These are phyloP conservation scores for Epichloe bromicola DNA, from an alignment of 2,329 filamentous ascomycete species.

Conservation along the genomic window DNA sequence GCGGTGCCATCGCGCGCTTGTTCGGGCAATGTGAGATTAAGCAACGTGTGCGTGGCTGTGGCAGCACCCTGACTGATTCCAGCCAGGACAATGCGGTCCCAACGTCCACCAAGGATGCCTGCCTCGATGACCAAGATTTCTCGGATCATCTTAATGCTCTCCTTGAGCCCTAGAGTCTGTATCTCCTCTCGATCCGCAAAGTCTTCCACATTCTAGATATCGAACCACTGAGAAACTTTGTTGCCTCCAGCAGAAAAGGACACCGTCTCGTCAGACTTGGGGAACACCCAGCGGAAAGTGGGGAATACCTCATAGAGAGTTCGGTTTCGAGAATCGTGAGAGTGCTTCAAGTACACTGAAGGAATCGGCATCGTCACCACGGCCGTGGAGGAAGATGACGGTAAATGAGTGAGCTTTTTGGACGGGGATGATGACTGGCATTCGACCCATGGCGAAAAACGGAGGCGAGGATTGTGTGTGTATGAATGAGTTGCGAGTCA, in stretches of 20 bases:
- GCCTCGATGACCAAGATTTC: constrained; percentile 23
- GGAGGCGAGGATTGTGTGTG: neutral
- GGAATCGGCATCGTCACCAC: constrained; percentile 25
- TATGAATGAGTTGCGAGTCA: neutral
- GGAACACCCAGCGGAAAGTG: constrained; percentile 36
- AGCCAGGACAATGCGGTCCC: constrained; percentile 27
- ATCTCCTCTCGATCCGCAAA: constrained; percentile 28
- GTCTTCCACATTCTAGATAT: constrained; percentile 30
- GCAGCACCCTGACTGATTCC: constrained; percentile 35
- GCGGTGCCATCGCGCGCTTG: neutral
- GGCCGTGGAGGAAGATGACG: constrained; percentile 32
- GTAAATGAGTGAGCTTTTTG: constrained; percentile 24
- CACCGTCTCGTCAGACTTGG: constrained; percentile 23
- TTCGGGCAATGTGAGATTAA: constrained; percentile 19
- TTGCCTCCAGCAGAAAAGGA: constrained; percentile 12
- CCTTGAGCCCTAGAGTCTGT: constrained; percentile 26
- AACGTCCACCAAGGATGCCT: constrained; percentile 20
- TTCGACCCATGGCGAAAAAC: neutral
- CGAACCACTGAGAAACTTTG: constrained; percentile 34
- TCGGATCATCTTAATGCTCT: constrained; percentile 22
- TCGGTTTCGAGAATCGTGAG: constrained; percentile 17
- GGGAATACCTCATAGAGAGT: constrained; percentile 28
- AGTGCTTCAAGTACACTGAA: constrained; percentile 20
- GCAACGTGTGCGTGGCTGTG: constrained; percentile 23
- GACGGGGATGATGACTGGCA: neutral